Conservation (phyloP, 768 basidiomycete genomes). For the Boletus pseudo-olivaceus region DNA sequence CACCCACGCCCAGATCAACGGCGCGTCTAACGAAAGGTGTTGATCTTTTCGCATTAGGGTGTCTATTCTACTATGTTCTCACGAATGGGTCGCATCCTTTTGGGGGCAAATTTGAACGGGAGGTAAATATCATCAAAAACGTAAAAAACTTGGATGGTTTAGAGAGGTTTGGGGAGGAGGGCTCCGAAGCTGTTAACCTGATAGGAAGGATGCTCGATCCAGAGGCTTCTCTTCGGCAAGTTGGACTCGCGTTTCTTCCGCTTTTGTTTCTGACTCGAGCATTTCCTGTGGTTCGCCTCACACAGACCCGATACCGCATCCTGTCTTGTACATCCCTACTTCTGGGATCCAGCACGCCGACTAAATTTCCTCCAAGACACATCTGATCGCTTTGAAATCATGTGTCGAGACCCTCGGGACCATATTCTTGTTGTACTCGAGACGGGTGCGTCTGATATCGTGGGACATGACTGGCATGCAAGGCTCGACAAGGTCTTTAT, state of each 20-base stretch:
- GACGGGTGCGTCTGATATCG: slow-evolving; percentile 59
- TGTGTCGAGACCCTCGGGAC: slow-evolving; percentile 90
- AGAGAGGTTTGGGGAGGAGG: slow-evolving; percentile 87
- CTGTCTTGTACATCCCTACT: slow-evolving; percentile 92
- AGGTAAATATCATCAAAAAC: slow-evolving; percentile 89
- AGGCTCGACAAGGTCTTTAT: slow-evolving; percentile 86
- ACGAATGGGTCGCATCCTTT: slow-evolving; percentile 92
- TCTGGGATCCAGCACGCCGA: slow-evolving; percentile 87
- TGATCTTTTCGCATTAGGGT: slow-evolving; percentile 95
- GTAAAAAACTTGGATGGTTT: slow-evolving; percentile 66
- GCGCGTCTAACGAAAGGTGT: slow-evolving; percentile 89
- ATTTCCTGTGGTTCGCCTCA: neutral
- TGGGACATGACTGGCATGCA: slow-evolving; percentile 88
- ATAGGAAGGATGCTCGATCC: slow-evolving; percentile 76
- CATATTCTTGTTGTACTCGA: slow-evolving; percentile 73
- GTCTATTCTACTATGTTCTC: slow-evolving; percentile 90
- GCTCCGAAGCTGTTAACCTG: slow-evolving; percentile 82
- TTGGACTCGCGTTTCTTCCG: slow-evolving; percentile 4
- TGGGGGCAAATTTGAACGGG: slow-evolving; percentile 89
- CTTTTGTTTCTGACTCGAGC: slow-evolving; percentile 2
- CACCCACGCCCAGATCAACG: slow-evolving; percentile 29
- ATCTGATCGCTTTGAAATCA: slow-evolving; percentile 96
- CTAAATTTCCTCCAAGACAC: slow-evolving; percentile 96
- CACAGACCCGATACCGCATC: slow-evolving; percentile 81
- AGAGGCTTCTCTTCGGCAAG: slow-evolving; percentile 72